Evolutionary conservation across 2,329 filamentous ascomycete genomes (phyloP), one percentile per base, ranked within the genome.

Genomic region (Colletotrichum musae): DNA sequence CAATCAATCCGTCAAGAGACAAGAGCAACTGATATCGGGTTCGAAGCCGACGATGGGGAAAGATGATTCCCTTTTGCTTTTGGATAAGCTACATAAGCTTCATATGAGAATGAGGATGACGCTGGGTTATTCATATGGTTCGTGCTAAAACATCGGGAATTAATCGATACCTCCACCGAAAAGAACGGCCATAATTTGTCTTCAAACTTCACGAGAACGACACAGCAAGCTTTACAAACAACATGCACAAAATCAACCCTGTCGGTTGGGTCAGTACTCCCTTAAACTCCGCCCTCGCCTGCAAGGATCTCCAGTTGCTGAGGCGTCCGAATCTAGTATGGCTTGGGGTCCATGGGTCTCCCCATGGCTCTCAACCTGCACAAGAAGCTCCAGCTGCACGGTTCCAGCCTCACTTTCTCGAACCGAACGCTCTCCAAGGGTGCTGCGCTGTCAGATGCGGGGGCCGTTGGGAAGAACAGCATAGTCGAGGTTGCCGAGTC

Each of bases 291-390:
- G 9, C 6, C n/a, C 7, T 48, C n/a, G 4, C 57, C 36, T 32
- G 4, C 9, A 5, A 16, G 24, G 32, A 50, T 28, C 1, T 13
- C 3, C 12, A 39, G 21, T 32, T 32, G 32, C 21, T 48, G 24
- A 51, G 36, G 13, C 21, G 12, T 18, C 28, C 28, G 28, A 4
- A 18, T 12, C 21, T 18, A 64, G 61, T 64, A 58, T 32, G 85
- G 85, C 6, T 80, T 87, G 1, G 85, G 85, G 2, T 87, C 84
- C 2, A 87, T 87, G 85, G 85, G 85, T 3, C 75, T 80, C 0
- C 77, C 76, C 4, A 88, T 88, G 85, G 82, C 85, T 1, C 76
- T 75, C 13, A 87, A 87, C 68, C 77, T 87, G 0, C 52, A 64
- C 21, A 58, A 58, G 45, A 64, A 64, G 21, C 53, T 64, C 21